A percentile compares a stretch with the other conserved stretches of the same genome.
These are phyloP conservation scores for Taiozyma sp. DNA, from an alignment of 1,139 yeast genomes.

Conservation along the genomic window DNA sequence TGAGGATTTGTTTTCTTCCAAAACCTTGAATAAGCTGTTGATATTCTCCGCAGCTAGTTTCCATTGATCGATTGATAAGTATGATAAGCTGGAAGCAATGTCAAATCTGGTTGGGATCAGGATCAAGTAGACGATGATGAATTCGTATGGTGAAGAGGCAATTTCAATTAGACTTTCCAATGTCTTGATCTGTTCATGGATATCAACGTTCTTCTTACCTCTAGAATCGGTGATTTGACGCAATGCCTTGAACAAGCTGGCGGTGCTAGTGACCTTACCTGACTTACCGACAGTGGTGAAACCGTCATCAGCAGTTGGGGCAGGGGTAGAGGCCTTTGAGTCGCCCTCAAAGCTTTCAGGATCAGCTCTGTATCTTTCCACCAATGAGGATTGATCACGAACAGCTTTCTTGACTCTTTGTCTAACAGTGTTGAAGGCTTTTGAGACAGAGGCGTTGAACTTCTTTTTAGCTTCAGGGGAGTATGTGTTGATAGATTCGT, in stretches of 20 bases:
- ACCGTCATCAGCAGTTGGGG: conserved; percentile 30
- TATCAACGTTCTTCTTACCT: conserved; percentile 93
- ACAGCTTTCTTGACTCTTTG: conserved; percentile 83
- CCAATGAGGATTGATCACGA: conserved; percentile 54
- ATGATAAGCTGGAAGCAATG: conserved; percentile 56
- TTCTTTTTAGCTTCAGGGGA: conserved; percentile 63
- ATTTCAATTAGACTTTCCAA: conserved; percentile 56
- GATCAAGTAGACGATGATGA: conserved; percentile 72
- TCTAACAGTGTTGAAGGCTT: conserved; percentile 81
- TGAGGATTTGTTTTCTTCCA: conserved; percentile 52
- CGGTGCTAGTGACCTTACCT: conserved; percentile 32
- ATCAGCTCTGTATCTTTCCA: conserved; percentile 56
- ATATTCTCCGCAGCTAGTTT: conserved; percentile 61
- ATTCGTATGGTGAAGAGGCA: conserved; percentile 64
- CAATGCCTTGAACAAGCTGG: conserved; percentile 62
- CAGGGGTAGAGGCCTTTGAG: conserved; percentile 25
- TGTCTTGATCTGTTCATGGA: conserved; percentile 65
- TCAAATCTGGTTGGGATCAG: conserved; percentile 89
- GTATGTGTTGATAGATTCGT: conserved; percentile 57
- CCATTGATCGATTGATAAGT: conserved; percentile 85
- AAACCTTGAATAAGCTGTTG: conserved; percentile 52
- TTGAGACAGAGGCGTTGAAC: conserved; percentile 76
- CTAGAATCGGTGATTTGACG: conserved; percentile 79
- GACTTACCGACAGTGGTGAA: conserved; percentile 37
- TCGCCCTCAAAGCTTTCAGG: conserved; percentile 66